phyloP scores from a whole-genome alignment of 78 protist species.

The Bodo saltans region DNA sequence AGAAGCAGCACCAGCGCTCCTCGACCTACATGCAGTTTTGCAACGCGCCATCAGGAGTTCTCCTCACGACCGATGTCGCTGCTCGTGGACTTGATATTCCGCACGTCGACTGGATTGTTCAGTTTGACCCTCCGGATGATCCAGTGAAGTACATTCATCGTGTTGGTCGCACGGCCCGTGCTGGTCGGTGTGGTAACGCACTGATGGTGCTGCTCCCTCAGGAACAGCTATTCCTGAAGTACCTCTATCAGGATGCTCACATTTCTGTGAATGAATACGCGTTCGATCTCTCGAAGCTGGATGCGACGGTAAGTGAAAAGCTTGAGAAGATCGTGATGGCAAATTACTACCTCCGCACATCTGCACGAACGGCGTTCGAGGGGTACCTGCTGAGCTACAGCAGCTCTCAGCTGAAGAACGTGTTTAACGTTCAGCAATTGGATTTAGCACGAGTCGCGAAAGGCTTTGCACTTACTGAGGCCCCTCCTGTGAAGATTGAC shows the following conservation, averaged over 20 bases:
- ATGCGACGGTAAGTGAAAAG: slow-evolving; percentile 59
- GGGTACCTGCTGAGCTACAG: slow-evolving; percentile 46
- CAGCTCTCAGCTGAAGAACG: slow-evolving; percentile 41
- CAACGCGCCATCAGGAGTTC: slow-evolving; percentile 85
- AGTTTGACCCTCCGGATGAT: slow-evolving; percentile 97
- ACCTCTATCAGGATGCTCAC: slow-evolving; percentile 65
- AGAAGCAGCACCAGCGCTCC: slow-evolving; percentile 95
- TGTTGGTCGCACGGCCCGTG: slow-evolving; percentile 98
- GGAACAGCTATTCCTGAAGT: slow-evolving; percentile 91
- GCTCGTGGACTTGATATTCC: slow-evolving; percentile 99
- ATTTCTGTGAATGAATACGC: slow-evolving; percentile 90
- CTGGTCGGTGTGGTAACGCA: slow-evolving; percentile 80
- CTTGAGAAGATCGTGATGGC: slow-evolving; percentile 84
- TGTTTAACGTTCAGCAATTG: slow-evolving; percentile 77
- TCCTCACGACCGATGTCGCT: slow-evolving; percentile 97
- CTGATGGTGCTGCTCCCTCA: slow-evolving; percentile 91
- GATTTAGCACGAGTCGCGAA: slow-evolving; percentile 64
- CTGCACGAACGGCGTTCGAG: slow-evolving; percentile 90
- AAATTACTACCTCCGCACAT: slow-evolving; percentile 89
- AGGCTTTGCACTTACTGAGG: slow-evolving; percentile 60
- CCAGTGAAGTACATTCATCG: slow-evolving; percentile 92
- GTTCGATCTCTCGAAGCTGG: slow-evolving; percentile 85
- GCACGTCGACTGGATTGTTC: slow-evolving; percentile 95
- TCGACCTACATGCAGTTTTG: slow-evolving; percentile 94
- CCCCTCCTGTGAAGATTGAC: slow-evolving; percentile 1